Evolutionary conservation across 768 basidiomycete genomes (phyloP), one percentile per base, ranked within the genome.

Genomic region (Suillus discolor): DNA sequence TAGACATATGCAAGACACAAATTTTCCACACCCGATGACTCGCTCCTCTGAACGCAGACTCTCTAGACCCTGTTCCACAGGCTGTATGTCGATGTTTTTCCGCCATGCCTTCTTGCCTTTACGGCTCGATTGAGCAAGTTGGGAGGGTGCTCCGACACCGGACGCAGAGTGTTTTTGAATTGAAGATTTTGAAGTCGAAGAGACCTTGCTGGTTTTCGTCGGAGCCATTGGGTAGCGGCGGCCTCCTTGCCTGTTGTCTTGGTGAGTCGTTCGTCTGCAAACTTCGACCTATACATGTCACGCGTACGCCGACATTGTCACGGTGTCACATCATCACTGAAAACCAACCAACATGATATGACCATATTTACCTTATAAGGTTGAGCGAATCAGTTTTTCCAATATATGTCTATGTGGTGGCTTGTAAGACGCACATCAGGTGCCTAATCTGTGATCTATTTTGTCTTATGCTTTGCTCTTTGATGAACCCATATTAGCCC

Each of bases 91-190:
- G 62, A 97, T 89, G 76, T 97, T 93, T 80, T 97, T 97, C 74
- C 96, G 79, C 96, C 96, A 97, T 57, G 95, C 88, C 64, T 86
- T 87, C 76, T 97, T 97, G n/a, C 94, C 93, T 76, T 94, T 97
- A 65, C 95, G 81, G 71, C 90, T 92, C 0, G 87, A 76, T 75
- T 96, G 94, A 15, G 63, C 69, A n/a, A 67, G 70, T 39, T 76
- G 76, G 5, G 75, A 70, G 38, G 76, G 76, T 4, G 73, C 75
- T 4, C 75, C 73, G 5, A 74, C 47, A 3, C 34, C 62, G 4
- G 72, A 69, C 25, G 64, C 68, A 38, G 45, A 6, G 18, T 49
- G 18, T 49, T 74, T 75, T 44, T 23, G 9, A 16, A 34, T 8
- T 2, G 16, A 18, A 16, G 54, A 36, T 39, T 57, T 61, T 11